Conservation (phyloP, 2,329 filamentous ascomycete genomes). For the Diaporthe sp. region DNA sequence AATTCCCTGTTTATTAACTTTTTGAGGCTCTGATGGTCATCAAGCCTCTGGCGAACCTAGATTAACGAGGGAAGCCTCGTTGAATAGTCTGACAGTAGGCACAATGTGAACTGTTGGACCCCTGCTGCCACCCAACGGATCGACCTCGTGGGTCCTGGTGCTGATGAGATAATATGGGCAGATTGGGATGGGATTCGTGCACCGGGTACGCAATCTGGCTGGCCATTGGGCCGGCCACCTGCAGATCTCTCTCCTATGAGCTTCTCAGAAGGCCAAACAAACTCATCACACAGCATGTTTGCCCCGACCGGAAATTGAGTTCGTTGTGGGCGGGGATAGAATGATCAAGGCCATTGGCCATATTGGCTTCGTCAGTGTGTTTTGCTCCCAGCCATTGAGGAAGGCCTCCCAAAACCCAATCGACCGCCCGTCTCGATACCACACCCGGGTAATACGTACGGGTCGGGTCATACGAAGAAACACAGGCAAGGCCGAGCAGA, state of each 20-base stretch:
- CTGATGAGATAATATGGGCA: conserved; percentile 23
- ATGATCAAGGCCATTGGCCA: neutral
- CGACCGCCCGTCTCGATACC: neutral
- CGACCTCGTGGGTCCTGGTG: conserved; percentile 7
- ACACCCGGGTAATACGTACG: neutral
- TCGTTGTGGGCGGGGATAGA: neutral
- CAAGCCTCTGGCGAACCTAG: neutral
- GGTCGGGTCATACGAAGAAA: neutral
- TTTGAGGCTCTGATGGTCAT: conserved; percentile 24
- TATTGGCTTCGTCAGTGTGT: conserved; percentile 5
- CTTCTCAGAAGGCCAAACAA: neutral
- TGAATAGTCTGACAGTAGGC: neutral
- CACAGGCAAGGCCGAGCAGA: neutral
- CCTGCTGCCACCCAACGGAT: conserved; percentile 20
- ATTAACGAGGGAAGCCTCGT: neutral
- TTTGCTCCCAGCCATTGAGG: neutral
- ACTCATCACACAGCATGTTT: conserved; percentile 3
- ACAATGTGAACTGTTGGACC: neutral
- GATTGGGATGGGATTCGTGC: conserved; percentile 29
- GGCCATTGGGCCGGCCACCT: neutral
- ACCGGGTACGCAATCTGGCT: conserved; percentile 11
- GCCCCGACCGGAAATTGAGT: neutral
- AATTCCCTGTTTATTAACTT: neutral
- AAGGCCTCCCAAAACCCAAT: neutral
- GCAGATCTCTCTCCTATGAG: conserved; percentile 10